Base-by-base conservation (phyloP, 2,329 filamentous ascomycete species). In the Hypocreales sp. region DNA sequence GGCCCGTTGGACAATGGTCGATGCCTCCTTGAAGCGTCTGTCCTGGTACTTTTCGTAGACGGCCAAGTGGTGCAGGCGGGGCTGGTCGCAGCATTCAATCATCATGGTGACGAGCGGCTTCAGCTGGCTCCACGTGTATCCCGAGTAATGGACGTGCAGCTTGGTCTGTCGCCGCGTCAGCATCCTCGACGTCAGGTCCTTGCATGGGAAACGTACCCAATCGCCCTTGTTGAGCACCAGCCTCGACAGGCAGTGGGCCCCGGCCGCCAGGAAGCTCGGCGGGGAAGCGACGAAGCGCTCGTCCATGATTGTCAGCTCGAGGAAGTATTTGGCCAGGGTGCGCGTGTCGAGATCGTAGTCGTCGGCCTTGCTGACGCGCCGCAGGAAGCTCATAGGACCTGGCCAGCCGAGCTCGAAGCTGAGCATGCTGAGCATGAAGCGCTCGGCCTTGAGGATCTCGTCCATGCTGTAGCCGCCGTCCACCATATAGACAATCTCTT, bases 401-500 rank as follows among this genome's bases (percentile, higher is more conserved):
- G 90, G 90, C 79, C 83, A 95, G 28, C 90, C 90, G 29, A 98
- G 71, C 55, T 94, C 84, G 47, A 93, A 98, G 42, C 83, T 71
- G 29, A 98, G 72, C 78, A 94, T 92, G 53, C 73, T 92, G 27
- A 98, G 70, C 86, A 98, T 98, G 60, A 93, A 95, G 9, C 86
- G 77, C 56, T 98, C 90, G 1, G 90, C 90, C 60, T 95, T 94
- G 38, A 95, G 68, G 31, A 98, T 87, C 58, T 95, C 90, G 31
- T 94, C 86, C 11, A 71, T 67, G 4, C 69, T 79, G 56, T 94
- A 98, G 30, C 83, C 84, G 23, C 75, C 71, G 48, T 98, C 90
- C 22, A 98, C 90, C 87, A 98, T 95, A 61, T 87, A 95, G 33
- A 93, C 80, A 44, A 98, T 92, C 60, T 98, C 90, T 35, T 79